Percentiles rank a stretch among this genome's conserved stretches.
These are phyloP conservation scores for Alisma plantagoaquatica DNA, from an alignment of 106 monocot genomes.

Conservation along the genomic window DNA sequence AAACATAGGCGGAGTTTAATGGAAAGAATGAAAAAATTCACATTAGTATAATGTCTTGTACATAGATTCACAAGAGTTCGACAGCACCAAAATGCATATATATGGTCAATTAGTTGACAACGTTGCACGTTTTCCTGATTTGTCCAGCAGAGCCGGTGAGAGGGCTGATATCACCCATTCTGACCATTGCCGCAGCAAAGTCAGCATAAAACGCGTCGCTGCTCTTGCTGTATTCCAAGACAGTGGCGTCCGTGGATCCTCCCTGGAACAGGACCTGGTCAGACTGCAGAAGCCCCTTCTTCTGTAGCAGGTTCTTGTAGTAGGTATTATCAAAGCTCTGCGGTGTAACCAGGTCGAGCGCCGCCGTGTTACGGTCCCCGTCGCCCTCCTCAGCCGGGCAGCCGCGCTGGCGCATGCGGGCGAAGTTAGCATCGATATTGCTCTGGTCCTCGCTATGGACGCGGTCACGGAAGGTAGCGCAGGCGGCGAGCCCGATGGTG, in stretches of 20 bases:
- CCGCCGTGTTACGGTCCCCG: conserved; percentile 36
- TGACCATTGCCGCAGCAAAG: conserved; percentile 59
- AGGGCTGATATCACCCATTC: conserved; percentile 72
- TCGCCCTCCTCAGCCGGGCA: conserved; percentile 9
- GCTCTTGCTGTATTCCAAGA: conserved; percentile 34
- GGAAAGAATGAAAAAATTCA: too few species aligned
- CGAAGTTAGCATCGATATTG: conserved; percentile 44
- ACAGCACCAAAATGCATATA: too few species aligned
- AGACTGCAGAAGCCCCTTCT: conserved; percentile 60
- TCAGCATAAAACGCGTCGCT: too few species aligned
- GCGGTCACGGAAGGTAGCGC: too few species aligned
- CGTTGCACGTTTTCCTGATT: too few species aligned
- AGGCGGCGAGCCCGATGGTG: too few species aligned
- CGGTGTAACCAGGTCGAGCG: too few species aligned
- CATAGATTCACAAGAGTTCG: too few species aligned
- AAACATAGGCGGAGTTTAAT: too few species aligned
- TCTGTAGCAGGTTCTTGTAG: conserved; percentile 29
- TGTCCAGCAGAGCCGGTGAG: conserved; percentile 53
- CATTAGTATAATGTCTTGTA: too few species aligned
- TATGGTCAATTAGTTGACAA: too few species aligned
- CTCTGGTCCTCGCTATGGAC: conserved; percentile 38
- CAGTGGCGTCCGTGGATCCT: conserved; percentile 37
- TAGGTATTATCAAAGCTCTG: too few species aligned
- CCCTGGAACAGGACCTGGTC: conserved; percentile 65
- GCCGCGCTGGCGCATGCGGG: conserved; percentile 11